A percentile compares a stretch with the other conserved stretches of the same genome.
phyloP scores from a whole-genome alignment of 2,329 filamentous ascomycete species.

The Fusarium verrucosum region DNA sequence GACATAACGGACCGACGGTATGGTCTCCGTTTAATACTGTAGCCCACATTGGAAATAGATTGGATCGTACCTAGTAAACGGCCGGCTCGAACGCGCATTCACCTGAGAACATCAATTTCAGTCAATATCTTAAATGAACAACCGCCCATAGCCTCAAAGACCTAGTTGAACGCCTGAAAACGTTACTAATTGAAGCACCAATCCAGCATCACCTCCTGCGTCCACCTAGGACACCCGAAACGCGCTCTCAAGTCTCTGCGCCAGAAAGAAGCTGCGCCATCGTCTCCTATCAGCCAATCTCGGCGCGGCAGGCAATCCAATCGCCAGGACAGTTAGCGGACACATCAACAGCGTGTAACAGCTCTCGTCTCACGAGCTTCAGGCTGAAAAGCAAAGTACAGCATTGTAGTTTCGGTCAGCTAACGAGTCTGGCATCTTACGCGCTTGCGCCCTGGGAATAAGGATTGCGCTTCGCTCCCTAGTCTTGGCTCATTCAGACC shows the following conservation, averaged over 20 bases:
- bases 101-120: constrained; percentile 29
- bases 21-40: constrained; percentile 23
- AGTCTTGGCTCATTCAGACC: constrained; percentile 15
- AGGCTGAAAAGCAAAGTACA: neutral
- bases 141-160: constrained; percentile 1
- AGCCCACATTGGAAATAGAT: constrained; percentile 3
- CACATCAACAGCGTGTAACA: constrained; percentile 25
- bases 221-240: neutral
- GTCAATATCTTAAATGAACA: constrained; percentile 26
- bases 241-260: constrained; percentile 14
- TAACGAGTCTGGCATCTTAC: neutral
- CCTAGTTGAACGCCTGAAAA: neutral
- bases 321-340: constrained; percentile 2
- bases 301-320: constrained; percentile 13
- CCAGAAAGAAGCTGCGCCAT: constrained; percentile 15
- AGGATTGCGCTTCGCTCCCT: constrained; percentile 1
- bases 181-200: neutral
- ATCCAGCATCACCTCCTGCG: neutral
- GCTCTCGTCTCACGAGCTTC: constrained; percentile 11
- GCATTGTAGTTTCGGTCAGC: neutral
- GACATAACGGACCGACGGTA: neutral
- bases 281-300: constrained; percentile 35
- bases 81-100: constrained; percentile 34
- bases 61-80: constrained; percentile 15
- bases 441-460: constrained; percentile 7